Conservation (phyloP, 139 green algal species). For the Chlamydomonas sp. region DNA sequence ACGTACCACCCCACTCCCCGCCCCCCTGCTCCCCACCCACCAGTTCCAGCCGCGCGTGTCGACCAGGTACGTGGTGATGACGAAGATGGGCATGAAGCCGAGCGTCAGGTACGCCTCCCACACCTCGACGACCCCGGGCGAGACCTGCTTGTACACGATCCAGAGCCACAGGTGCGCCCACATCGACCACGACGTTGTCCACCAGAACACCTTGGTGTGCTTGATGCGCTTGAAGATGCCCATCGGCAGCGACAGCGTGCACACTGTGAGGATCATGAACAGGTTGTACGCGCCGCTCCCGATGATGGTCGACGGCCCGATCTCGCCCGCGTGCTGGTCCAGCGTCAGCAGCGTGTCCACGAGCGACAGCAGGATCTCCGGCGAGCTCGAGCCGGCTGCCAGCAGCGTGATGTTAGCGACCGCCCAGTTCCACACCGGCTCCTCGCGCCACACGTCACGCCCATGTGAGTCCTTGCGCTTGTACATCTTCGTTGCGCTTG, state of each 20-base stretch:
- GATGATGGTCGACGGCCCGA: constrained; percentile 40
- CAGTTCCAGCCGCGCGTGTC: constrained; percentile 30
- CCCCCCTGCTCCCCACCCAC: neutral
- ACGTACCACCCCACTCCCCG: no score
- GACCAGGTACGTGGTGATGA: constrained; percentile 27
- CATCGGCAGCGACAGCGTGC: constrained; percentile 20
- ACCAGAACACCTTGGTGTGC: constrained; percentile 29
- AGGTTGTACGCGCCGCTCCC: constrained; percentile 42
- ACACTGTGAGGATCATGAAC: constrained; percentile 38
- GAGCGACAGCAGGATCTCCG: constrained; percentile 34
- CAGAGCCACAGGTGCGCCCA: constrained; percentile 45
- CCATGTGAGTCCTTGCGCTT: constrained; percentile 15
- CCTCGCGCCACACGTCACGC: constrained; percentile 8
- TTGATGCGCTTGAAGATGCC: constrained; percentile 24
- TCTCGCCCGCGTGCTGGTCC: constrained; percentile 23
- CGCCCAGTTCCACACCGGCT: constrained; percentile 37
- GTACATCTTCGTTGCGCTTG: constrained; percentile 18
- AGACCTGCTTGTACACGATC: constrained; percentile 28
- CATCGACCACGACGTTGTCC: constrained; percentile 30
- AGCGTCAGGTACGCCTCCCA: constrained; percentile 32
- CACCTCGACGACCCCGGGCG: constrained; percentile 20
- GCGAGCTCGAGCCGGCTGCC: constrained; percentile 36
- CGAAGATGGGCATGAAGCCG: constrained; percentile 22
- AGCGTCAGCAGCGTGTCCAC: constrained; percentile 24
- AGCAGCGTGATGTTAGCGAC: constrained; percentile 45